These are phyloP conservation scores for Leccinum variicolor DNA, from an alignment of 768 basidiomycete species.

Conservation along the genomic window DNA sequence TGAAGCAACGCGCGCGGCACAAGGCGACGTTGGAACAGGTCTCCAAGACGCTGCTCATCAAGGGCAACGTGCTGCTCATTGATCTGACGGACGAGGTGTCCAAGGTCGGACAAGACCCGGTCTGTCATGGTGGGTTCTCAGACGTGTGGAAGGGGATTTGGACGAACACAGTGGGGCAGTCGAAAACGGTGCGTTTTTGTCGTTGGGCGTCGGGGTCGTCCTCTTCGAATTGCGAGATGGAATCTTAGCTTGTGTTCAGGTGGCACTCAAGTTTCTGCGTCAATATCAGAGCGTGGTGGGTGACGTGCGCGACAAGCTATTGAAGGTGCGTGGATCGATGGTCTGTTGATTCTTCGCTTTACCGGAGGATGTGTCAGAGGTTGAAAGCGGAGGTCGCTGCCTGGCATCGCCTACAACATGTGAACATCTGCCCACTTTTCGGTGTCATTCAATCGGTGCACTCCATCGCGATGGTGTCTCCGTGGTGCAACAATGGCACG, in stretches of 20 bases:
- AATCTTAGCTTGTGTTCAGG: constrained; percentile 28
- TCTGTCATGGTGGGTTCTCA: constrained; percentile 54
- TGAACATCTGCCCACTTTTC: constrained; percentile 52
- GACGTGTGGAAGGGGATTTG: constrained; percentile 61
- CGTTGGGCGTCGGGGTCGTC: neutral
- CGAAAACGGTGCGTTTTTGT: constrained; percentile 14
- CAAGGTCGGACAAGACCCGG: constrained; percentile 43
- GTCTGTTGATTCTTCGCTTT: neutral
- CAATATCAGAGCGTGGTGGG: constrained; percentile 44
- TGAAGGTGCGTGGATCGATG: constrained; percentile 36
- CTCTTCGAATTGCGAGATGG: neutral
- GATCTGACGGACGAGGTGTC: constrained; percentile 57
- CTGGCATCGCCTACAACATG: constrained; percentile 56
- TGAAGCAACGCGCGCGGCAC: constrained; percentile 56
- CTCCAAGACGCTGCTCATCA: constrained; percentile 52
- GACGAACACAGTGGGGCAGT: constrained; percentile 44
- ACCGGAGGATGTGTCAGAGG: constrained; percentile 34
- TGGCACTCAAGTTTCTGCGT: constrained; percentile 57
- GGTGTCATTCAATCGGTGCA: constrained; percentile 50
- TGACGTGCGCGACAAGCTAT: constrained; percentile 48
- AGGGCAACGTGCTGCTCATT: constrained; percentile 44
- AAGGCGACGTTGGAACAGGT: constrained; percentile 53
- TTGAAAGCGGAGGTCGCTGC: constrained; percentile 54
- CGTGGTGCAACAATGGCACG: constrained; percentile 61
- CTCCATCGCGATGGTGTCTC: constrained; percentile 61